Base-by-base conservation (phyloP, 345 rosid species). In the Combretum micranthum region DNA sequence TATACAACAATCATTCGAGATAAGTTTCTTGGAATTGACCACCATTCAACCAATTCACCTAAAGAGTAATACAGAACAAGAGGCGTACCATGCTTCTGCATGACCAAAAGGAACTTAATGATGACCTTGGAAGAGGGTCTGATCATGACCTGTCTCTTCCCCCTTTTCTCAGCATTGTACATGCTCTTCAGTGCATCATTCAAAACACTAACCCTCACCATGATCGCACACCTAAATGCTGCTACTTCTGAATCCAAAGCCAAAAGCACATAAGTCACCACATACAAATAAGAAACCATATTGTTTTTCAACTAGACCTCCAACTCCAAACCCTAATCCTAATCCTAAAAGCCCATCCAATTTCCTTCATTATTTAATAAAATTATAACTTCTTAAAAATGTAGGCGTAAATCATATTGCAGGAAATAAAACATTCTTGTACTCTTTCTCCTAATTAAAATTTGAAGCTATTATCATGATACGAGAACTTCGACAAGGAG, bases 111-210 rank as follows among this genome's bases (percentile, higher is more conserved):
- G 67, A 78, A 78, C 72, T 78, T 78, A 61, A 78, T 66, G 63
- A 78, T 74, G 14, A 78, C 83, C 52, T 78, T 78, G 1, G 83
- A 78, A 8, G 83, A 78, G 25, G 83, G 83, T 59, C 80, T 61
- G 73, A 78, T 75, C 80, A 78, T 71, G 70, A 72, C 83, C 73
- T 78, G 83, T 3, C 83, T 65, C 62, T 78, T 75, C 15, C 79
- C 83, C 47, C 69, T 47, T 59, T 78, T 78, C 68, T 78, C 83
- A 0, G 83, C 80, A 58, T 78, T 78, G 51, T 74, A 74, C 80
- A 78, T 78, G 72, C 79, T 63, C 79, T 78, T 78, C 20, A 78
- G 80, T 65, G 83, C 83, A 61, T 78, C 83, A 47, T 78, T 78
- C 77, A 78, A 55, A 48, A 78, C 83, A 32, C 83, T 78, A 25